A percentile compares a stretch with the other conserved stretches of the same genome.
Conservation (phyloP, 2,329 filamentous ascomycete genomes). For the Byssoonygena ceratinophila region DNA sequence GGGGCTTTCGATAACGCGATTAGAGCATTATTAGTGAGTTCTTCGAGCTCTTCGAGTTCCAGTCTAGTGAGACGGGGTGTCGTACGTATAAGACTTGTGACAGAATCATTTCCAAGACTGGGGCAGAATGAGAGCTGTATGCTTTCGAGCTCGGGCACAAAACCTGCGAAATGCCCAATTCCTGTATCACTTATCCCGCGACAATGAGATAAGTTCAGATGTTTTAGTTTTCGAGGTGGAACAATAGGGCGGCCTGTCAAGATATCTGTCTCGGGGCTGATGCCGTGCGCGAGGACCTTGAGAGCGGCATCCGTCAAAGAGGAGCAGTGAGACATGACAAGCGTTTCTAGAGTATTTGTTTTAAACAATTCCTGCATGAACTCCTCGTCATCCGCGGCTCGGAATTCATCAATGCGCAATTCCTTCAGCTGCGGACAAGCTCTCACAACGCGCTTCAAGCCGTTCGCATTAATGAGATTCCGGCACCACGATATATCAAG, state of each 20-base stretch:
- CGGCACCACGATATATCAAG: constrained; percentile 92
- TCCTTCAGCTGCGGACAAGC: constrained; percentile 65
- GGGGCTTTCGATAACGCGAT: constrained; percentile 65
- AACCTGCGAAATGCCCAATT: constrained; percentile 58
- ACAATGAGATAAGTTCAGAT: constrained; percentile 78
- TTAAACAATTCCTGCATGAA: constrained; percentile 66
- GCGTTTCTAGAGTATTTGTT: constrained; percentile 69
- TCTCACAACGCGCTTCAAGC: constrained; percentile 61
- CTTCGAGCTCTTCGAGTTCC: constrained; percentile 74
- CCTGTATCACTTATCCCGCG: constrained; percentile 60
- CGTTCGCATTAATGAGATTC: constrained; percentile 61
- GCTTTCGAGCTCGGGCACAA: constrained; percentile 69
- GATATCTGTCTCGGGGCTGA: constrained; percentile 66
- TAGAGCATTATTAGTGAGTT: constrained; percentile 64
- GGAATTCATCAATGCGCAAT: constrained; percentile 69
- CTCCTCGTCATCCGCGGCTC: constrained; percentile 62
- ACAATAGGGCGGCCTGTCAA: constrained; percentile 67
- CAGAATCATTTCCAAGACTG: constrained; percentile 60
- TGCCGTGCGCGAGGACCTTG: constrained; percentile 62
- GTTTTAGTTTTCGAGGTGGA: constrained; percentile 64
- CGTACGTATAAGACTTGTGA: constrained; percentile 63
- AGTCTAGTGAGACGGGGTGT: constrained; percentile 71
- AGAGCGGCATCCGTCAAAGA: constrained; percentile 68
- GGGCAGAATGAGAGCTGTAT: constrained; percentile 71
- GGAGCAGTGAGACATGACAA: constrained; percentile 69